Base-by-base conservation (phyloP, 1,139 yeast genomes). In the Wickerhamiella pararugosa region DNA sequence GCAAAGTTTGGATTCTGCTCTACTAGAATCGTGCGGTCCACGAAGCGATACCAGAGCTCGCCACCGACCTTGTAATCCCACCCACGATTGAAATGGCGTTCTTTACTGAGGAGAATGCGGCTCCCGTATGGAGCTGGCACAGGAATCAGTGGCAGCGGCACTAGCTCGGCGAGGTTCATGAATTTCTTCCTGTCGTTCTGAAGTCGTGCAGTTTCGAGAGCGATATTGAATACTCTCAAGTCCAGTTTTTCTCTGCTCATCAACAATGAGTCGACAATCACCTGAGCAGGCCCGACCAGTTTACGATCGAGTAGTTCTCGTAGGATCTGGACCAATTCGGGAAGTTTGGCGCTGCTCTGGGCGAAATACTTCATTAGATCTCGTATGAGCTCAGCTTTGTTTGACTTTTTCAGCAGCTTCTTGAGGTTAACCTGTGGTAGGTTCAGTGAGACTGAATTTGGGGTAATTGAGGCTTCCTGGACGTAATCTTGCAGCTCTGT, bases 241-340 rank as follows among this genome's bases (percentile, higher is more conserved):
- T 30, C 36, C 8, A 42, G 31, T 4, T 27, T 9, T 9, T 5
- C 26, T 10, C 40, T 8, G 32, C 40, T 31, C 47, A 47, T 43
- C 10, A 50, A 25, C 34, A 50, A 37, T 7, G 48, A 43, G 31
- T 50, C 48, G 39, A 50, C 38, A 11, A 47, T 39, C 15, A 36
- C 34, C 31, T 39, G 42, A 1, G 53, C 53, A 1, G 48, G 47
- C 28, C 37, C 25, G 3, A 11, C 31, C 37, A 44, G 41, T 26
- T 43, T 42, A 3, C 40, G 10, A 6, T 9, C 29, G 9, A 47
- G 37, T 29, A 50, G 39, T 32, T 39, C 34, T 25, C 46, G 43
- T 21, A 43, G 40, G 6, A 46, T 33, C 21, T 34, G 29, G 6
- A 41, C 43, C 34, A 41, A 40, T 29, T 42, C 44, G 38, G 45